Evolutionary conservation across 768 basidiomycete species (phyloP).

Genomic region (Termitomyces eurrhizus): DNA sequence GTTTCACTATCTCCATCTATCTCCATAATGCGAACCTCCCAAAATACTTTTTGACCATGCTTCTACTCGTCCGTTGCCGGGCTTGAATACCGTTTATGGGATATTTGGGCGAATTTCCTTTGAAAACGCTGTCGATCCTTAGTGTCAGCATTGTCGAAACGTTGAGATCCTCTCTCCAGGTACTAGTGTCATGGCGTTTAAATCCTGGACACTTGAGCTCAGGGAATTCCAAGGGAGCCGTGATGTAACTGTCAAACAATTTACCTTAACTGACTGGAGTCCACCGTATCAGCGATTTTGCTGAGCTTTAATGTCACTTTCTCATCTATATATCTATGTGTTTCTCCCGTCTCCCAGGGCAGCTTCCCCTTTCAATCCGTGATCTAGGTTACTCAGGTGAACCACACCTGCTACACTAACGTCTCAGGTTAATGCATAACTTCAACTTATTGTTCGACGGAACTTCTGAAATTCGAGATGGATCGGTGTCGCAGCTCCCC

Average conservation of each 20-base stretch:
- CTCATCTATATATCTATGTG: background rate
- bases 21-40: background rate
- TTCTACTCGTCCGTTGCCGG: background rate
- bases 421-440: background rate
- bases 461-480: background rate
- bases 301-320: background rate
- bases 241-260: background rate
- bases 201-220: background rate
- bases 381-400: background rate
- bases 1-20: no score
- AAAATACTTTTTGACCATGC: background rate
- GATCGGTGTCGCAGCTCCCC: conserved; percentile 9
- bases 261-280: background rate
- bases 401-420: background rate
- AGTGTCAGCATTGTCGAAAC: background rate
- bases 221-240: background rate
- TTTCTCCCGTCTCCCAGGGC: background rate
- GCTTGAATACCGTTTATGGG: background rate
- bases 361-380: background rate
- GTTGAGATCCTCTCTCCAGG: background rate
- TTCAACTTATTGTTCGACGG: background rate
- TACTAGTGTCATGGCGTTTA: background rate
- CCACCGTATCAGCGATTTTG: background rate
- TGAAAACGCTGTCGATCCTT: background rate
- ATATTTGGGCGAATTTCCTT: background rate